Evolutionary conservation across 768 basidiomycete genomes (phyloP), one percentile per base, ranked within the genome.

Genomic region (Lentinula lateritia): DNA sequence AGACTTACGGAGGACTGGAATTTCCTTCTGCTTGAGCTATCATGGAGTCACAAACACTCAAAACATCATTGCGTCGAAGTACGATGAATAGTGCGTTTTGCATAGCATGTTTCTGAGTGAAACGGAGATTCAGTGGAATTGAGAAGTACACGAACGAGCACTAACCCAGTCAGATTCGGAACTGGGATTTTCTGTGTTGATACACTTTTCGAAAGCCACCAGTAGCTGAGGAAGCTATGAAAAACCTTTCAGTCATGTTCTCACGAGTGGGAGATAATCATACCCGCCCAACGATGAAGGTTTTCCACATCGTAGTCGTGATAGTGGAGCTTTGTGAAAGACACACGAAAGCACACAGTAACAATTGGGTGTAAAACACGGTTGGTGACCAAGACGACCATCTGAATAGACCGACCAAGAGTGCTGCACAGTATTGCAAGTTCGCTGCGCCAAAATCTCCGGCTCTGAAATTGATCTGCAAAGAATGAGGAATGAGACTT

Each of bases 241-340:
- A 54, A 23, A 38, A 62, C 43, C 48, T 50, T 50, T 10, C 55
- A n/a, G 10, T 35, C 6, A 23, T 18, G 61, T 32, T 18, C 18
- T 41, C 12, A 28, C 39, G 60, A 36, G n/a, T 36, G 62, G 20
- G 6, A 42, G 13, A 42, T 58, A 63, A 58, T 39, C 87, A 66
- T 73, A 92, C 90, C 58, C 90, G 81, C 42, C 89, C 86, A 59
- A 89, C 73, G 18, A 90, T 78, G 67, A 92, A 92, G 18, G 85
- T 79, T 64, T 82, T 83, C 90, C 90, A 93, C 36, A 91, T 67
- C 64, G 58, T 73, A 61, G 67, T 71, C 64, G 65, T 74, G 64
- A 58, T 71, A 63, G 52, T 69, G 63, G 73, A 67, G 55, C 72
- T 81, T 68, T 89, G 85, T 1, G 83, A 78, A 20, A 92, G 74